Evolutionary conservation across 192 early-diverging fungal genomes (phyloP).

Genomic region (Coemansia nantahalensis): DNA sequence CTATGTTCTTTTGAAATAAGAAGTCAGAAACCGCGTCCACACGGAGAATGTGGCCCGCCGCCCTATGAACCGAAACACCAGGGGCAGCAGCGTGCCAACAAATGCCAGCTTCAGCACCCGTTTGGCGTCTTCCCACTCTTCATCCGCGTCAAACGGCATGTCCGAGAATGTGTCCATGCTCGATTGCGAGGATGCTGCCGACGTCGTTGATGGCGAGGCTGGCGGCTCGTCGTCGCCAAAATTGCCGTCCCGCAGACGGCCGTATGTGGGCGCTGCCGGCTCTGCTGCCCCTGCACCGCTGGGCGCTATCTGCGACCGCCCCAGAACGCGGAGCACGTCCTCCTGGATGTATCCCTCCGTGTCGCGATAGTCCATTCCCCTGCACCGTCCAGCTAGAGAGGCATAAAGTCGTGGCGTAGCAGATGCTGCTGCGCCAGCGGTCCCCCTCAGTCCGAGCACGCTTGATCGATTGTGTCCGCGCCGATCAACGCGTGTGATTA

Average conservation of each 20-base stretch:
- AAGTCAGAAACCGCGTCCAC: slow-evolving; percentile 33
- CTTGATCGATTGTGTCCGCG: too few relatives aligned
- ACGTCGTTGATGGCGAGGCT: neutral
- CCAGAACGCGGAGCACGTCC: slow-evolving; percentile 42
- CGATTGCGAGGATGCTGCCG: too few relatives aligned
- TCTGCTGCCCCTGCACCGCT: neutral
- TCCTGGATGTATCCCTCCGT: slow-evolving; percentile 42
- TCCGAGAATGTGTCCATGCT: neutral
- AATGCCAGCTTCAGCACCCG: slow-evolving; percentile 34
- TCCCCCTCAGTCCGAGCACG: too few relatives aligned
- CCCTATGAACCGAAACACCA: slow-evolving; percentile 38
- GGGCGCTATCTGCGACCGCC: slow-evolving; percentile 18
- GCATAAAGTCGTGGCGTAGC: neutral
- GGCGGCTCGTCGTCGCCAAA: slow-evolving; percentile 8
- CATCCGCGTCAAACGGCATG: slow-evolving; percentile 4
- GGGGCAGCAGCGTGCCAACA: slow-evolving; percentile 39
- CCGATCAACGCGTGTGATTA: too few relatives aligned
- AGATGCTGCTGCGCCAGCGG: too few relatives aligned
- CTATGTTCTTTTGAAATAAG: slow-evolving; percentile 13
- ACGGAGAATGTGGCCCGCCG: slow-evolving; percentile 31
- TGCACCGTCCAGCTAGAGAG: neutral
- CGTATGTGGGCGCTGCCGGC: slow-evolving; percentile 8
- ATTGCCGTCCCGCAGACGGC: slow-evolving; percentile 14
- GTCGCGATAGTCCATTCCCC: slow-evolving; percentile 44
- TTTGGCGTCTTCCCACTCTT: slow-evolving; percentile 51